Evolutionary conservation across 2,329 filamentous ascomycete genomes (phyloP), one percentile per base, ranked within the genome.

Genomic region (Paraconiothyrium sp.): DNA sequence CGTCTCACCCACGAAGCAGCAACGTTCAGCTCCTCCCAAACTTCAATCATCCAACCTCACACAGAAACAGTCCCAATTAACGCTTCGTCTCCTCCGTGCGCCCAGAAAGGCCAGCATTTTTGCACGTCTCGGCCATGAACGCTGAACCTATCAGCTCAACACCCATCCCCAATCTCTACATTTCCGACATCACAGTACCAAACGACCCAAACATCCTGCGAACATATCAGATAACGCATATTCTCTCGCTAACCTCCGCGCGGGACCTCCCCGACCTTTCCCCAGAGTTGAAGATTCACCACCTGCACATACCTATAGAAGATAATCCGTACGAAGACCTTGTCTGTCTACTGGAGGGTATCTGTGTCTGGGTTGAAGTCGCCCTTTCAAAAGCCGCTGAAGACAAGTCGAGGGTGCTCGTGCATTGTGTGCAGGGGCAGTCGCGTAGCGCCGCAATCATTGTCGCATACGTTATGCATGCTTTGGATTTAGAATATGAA

Each of bases 401-500:
- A 11, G 7, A 46, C 11, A 16, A 4, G 24, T 24, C 20, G 1
- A 50, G 35, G n/a, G 61, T 69, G 2, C 60, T 70, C 1, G 59
- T 70, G 1, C 67, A 70, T 27, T 70, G 66, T 27, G 20, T 62
- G 0, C 60, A 67, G 46, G 64, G 66, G 10, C 57, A 64, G n/a
- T 68, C 66, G n/a, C 56, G 67, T 1, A 62, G 58, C 35, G 62
- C 58, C 1, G 54, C 64, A 1, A 35, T 68, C 4, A 46, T 70
- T 14, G 48, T 64, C 8, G 67, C 64, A 13, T 63, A 59, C 37
- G 27, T 68, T 24, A 70, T 70, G 67, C 59, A 61, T 14, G 16
- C 16, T 24, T 59, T 54, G 10, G 9, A 32, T 1, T 20, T 67
- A 30, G 8, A 22, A 14, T 70, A 63, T 43, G 55, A 54, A 2